Percentiles rank a stretch among this genome's conserved stretches.
Conservation (phyloP, 2,329 filamentous ascomycete genomes). For the Sporothrix brasiliensis region DNA sequence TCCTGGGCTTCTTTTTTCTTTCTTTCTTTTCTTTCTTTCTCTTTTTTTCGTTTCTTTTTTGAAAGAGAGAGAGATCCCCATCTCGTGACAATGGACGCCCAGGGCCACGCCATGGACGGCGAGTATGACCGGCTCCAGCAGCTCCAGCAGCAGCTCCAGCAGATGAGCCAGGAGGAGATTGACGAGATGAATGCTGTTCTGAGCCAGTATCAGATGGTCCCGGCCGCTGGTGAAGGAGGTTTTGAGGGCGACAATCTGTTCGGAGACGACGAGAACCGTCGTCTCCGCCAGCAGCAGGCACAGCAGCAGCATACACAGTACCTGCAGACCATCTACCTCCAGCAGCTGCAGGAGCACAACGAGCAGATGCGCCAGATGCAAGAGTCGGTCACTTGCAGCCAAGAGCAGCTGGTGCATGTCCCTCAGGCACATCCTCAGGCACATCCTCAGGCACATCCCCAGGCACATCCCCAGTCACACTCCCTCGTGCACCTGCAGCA, state of each 20-base stretch:
- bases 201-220: neutral
- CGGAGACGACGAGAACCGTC: neutral
- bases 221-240: neutral
- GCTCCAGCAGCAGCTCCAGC: constrained; percentile 7
- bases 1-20: too few species aligned
- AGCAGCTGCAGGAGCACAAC: constrained; percentile 18
- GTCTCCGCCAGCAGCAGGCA: neutral
- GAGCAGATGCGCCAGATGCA: constrained; percentile 8
- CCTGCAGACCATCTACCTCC: constrained; percentile 19
- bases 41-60: too few species aligned
- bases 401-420: neutral
- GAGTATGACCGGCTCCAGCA: constrained; percentile 2
- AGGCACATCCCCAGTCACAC: neutral
- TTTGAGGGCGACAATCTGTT: neutral
- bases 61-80: neutral
- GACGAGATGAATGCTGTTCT: constrained; percentile 21
- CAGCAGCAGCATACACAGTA: neutral
- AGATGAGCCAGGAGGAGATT: constrained; percentile 24
- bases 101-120: constrained; percentile 8
- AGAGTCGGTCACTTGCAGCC: neutral
- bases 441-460: neutral
- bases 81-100: neutral
- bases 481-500: constrained; percentile 16
- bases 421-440: neutral
- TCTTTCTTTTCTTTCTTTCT: too few species aligned